Percentiles rank a stretch among this genome's conserved stretches.
Conservation (phyloP, 129 eudicot species). For the Flaveria sonorensis region DNA sequence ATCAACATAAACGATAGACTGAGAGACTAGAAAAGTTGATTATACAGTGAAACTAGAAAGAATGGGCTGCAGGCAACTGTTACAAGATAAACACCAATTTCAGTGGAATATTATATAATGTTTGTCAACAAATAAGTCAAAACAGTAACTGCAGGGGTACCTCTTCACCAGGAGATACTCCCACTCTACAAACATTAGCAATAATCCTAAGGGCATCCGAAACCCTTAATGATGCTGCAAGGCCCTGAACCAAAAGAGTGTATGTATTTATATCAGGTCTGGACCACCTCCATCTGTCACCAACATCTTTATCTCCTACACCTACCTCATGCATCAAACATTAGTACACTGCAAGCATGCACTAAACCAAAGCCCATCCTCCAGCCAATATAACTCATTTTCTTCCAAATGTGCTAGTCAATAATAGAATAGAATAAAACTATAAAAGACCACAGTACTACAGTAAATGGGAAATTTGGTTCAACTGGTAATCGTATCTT, state of each 20-base stretch:
- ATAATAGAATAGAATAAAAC: not conserved
- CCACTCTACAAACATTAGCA: slow-evolving; percentile 69
- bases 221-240: slow-evolving; percentile 84
- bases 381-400: not conserved
- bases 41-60: slow-evolving; percentile 10
- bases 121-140: slow-evolving; percentile 2
- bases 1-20: not conserved
- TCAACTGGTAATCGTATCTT: not conserved
- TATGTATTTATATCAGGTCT: slow-evolving; percentile 84
- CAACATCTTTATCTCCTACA: slow-evolving; percentile 48
- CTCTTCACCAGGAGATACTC: slow-evolving; percentile 92
- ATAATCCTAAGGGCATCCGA: slow-evolving; percentile 82
- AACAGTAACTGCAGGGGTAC: slow-evolving; percentile 37
- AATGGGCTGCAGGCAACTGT: not conserved
- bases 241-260: slow-evolving; percentile 66
- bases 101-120: slow-evolving; percentile 1
- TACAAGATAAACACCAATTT: slow-evolving; percentile 6
- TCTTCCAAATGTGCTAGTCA: slow-evolving; percentile 4
- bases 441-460: not conserved
- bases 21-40: not conserved
- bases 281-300: slow-evolving; percentile 88
- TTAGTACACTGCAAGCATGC: not conserved
- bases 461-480: not conserved
- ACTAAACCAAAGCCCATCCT: not conserved
- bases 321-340: slow-evolving; percentile 42